Evolutionary conservation across 805 yeast species (phyloP).

Genomic region (Lachancea cidri): DNA sequence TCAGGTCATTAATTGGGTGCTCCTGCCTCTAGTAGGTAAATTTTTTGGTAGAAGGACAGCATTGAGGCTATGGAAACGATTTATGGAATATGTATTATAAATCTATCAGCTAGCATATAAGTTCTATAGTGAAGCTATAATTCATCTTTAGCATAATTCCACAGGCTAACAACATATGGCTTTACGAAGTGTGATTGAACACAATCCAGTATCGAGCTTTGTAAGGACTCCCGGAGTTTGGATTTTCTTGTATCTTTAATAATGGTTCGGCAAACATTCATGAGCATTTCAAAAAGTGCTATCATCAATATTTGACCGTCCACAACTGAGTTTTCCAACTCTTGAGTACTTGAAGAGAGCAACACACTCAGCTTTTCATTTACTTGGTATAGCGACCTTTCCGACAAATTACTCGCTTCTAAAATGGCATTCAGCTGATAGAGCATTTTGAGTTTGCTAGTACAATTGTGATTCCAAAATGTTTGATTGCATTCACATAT

Average conservation of each 20-base stretch:
- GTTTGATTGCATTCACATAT: conserved; percentile 10
- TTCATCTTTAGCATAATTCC: conserved; percentile 1
- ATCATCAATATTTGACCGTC: conserved; percentile 7
- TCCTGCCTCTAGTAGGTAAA: conserved; percentile 64
- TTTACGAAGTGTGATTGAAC: conserved; percentile 4
- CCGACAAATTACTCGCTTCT: conserved; percentile 3
- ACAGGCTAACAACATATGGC: conserved; percentile 1
- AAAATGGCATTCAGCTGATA: conserved; percentile 6
- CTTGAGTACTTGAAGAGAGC: conserved; percentile 5
- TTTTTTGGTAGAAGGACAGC: conserved; percentile 60
- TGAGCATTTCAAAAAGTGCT: conserved; percentile 9
- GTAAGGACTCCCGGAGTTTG: conserved; percentile 6
- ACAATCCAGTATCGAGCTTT: conserved; percentile 3
- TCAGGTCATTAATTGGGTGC: conserved; percentile 51
- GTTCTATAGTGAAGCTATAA: not conserved
- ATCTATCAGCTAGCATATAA: not conserved
- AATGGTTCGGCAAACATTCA: conserved; percentile 8
- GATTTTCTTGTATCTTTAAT: conserved; percentile 1
- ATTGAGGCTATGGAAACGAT: conserved; percentile 29
- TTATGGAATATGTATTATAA: conserved; percentile 22
- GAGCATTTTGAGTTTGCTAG: conserved; percentile 6
- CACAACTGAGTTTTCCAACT: conserved; percentile 1
- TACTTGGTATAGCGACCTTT: conserved; percentile 7
- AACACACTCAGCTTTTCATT: conserved; percentile 10
- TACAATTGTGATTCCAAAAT: conserved; percentile 4